phyloP scores from a whole-genome alignment of 192 early-diverging fungal genomes.

The Chytriomyces sp. region DNA sequence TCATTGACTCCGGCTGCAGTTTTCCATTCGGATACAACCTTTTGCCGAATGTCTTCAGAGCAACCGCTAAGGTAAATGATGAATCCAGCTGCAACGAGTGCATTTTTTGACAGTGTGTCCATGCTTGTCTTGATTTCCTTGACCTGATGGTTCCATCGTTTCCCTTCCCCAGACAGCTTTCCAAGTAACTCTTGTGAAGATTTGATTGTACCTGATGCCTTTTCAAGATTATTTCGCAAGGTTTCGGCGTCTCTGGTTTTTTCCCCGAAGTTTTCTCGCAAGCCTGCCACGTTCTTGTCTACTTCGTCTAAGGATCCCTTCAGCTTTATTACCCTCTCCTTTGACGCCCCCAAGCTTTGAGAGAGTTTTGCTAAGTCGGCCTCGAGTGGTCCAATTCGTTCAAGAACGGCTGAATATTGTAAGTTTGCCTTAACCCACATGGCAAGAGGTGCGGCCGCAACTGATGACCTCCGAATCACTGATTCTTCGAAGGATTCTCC shows the following conservation, averaged over 20 bases:
- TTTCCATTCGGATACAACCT: constrained; percentile 43
- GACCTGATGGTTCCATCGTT: constrained; percentile 52
- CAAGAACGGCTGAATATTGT: constrained; percentile 57
- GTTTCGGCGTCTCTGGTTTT: constrained; percentile 63
- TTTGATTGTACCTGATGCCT: constrained; percentile 47
- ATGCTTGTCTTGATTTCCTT: constrained; percentile 46
- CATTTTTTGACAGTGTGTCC: constrained; percentile 39
- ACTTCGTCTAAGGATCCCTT: constrained; percentile 54
- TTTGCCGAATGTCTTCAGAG: constrained; percentile 49
- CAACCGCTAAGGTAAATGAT: constrained; percentile 52
- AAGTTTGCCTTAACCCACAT: constrained; percentile 68
- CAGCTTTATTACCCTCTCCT: constrained; percentile 43
- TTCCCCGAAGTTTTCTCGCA: constrained; percentile 53
- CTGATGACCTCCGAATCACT: constrained; percentile 51
- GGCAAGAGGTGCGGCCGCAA: constrained; percentile 60
- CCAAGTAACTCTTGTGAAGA: constrained; percentile 53
- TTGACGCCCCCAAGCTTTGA: constrained; percentile 50
- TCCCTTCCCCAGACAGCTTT: constrained; percentile 62
- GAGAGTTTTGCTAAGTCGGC: constrained; percentile 47
- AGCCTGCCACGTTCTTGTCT: constrained; percentile 51
- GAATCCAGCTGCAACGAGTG: constrained; percentile 52
- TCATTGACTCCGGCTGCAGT: constrained; percentile 25
- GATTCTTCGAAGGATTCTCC: constrained; percentile 64
- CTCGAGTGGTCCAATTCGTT: constrained; percentile 58
- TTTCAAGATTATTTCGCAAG: constrained; percentile 47